Evolutionary conservation across 192 early-diverging fungal species (phyloP).

Genomic region (Entomortierella lignicola): DNA sequence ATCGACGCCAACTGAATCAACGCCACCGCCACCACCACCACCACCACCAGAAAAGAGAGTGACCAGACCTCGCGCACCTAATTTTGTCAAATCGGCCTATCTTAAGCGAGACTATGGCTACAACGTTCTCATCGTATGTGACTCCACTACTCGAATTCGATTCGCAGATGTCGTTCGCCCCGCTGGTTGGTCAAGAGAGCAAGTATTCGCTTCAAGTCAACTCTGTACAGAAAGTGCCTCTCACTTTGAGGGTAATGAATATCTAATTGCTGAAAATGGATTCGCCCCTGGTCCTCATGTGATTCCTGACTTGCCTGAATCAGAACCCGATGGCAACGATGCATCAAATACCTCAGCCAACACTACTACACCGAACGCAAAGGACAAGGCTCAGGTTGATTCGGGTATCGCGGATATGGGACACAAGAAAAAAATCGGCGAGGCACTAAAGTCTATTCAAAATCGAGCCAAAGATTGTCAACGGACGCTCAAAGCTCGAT

Average conservation of each 20-base stretch:
- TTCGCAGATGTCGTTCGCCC: slow-evolving; percentile 16
- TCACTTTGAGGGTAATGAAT: slow-evolving; percentile 21
- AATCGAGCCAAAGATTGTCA: slow-evolving; percentile 37
- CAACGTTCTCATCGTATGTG: slow-evolving; percentile 28
- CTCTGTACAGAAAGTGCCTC: background rate
- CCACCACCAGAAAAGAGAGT: background rate
- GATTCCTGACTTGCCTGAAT: slow-evolving; percentile 1
- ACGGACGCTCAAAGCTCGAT: slow-evolving; percentile 27
- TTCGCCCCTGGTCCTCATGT: slow-evolving; percentile 6
- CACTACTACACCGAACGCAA: background rate
- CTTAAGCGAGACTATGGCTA: slow-evolving; percentile 34
- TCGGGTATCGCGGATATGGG: background rate
- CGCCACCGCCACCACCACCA: background rate
- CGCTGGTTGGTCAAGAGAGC: slow-evolving; percentile 6
- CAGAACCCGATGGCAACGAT: background rate
- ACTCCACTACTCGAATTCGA: slow-evolving; percentile 32
- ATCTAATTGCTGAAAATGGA: slow-evolving; percentile 4
- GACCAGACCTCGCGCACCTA: background rate
- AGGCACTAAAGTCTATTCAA: slow-evolving; percentile 3
- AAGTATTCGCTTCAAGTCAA: slow-evolving; percentile 10
- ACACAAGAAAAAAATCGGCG: background rate
- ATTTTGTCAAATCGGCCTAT: slow-evolving; percentile 3
- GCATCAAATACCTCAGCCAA: background rate
- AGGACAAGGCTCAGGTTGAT: background rate
- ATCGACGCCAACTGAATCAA: background rate